phyloP scores from a whole-genome alignment of 1,139 yeast genomes.

The Zhuliangozyma blackwelliae region DNA sequence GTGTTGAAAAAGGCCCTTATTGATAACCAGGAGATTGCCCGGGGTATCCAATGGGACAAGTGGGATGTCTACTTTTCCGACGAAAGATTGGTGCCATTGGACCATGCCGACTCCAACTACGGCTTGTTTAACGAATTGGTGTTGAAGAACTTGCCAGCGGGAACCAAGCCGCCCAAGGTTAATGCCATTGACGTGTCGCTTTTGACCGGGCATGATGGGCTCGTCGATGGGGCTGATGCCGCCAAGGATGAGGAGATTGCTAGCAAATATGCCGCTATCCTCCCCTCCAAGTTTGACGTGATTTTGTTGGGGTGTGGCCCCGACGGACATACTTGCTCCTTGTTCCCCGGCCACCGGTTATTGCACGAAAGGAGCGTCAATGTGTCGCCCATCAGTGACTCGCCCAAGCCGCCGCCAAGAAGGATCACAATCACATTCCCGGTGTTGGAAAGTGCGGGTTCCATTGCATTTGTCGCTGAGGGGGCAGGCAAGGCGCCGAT shows the following conservation, averaged over 20 bases:
- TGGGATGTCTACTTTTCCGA: constrained; percentile 74
- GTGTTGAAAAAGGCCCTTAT: constrained; percentile 69
- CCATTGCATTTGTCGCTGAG: constrained; percentile 82
- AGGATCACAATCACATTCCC: constrained; percentile 72
- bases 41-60: constrained; percentile 55
- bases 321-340: constrained; percentile 77
- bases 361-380: constrained; percentile 34
- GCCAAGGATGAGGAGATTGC: constrained; percentile 49
- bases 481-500: constrained; percentile 81
- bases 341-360: constrained; percentile 58
- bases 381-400: constrained; percentile 49
- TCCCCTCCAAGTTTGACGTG: constrained; percentile 51
- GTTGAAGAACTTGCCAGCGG: constrained; percentile 37
- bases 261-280: constrained; percentile 38
- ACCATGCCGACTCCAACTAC: constrained; percentile 64
- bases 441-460: constrained; percentile 48
- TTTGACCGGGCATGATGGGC: constrained; percentile 45
- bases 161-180: constrained; percentile 36
- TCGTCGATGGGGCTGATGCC: constrained; percentile 28
- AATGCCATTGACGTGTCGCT: constrained; percentile 48
- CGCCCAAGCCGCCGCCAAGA: constrained; percentile 78
- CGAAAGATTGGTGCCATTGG: constrained; percentile 66
- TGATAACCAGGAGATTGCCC: constrained; percentile 44
- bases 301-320: constrained; percentile 74
- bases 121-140: constrained; percentile 60